Evolutionary conservation across 2,329 filamentous ascomycete genomes (phyloP).

Genomic region (Fusarium stilboides): DNA sequence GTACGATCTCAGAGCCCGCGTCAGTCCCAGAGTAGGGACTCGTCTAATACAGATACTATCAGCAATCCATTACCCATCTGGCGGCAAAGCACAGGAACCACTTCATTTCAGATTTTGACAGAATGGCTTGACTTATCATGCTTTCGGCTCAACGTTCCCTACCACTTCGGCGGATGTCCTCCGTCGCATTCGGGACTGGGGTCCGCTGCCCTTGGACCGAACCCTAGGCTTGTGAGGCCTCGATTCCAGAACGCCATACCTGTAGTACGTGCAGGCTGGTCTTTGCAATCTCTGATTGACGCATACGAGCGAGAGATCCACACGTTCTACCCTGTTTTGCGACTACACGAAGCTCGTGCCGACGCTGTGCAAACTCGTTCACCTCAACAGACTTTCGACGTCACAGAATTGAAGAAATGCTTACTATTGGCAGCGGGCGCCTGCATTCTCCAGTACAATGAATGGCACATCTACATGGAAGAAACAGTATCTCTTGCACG

Average conservation of each 20-base stretch:
- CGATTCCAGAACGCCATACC: neutral
- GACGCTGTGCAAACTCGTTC: neutral
- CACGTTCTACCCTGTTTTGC: constrained; percentile 2
- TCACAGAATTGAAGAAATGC: neutral
- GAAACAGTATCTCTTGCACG: neutral
- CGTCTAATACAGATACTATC: constrained; percentile 14
- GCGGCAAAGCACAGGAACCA: neutral
- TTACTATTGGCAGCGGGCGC: constrained; percentile 2
- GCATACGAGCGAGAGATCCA: constrained; percentile 13
- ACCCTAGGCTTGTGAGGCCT: neutral
- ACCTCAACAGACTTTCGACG: fast-evolving
- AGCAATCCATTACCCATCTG: constrained; percentile 5
- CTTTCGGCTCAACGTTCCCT: constrained; percentile 13
- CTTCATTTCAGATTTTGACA: constrained; percentile 9
- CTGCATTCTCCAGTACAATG: neutral
- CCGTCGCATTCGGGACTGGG: neutral
- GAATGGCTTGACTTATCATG: constrained; percentile 17
- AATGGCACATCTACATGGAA: neutral
- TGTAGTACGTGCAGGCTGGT: too few species aligned
- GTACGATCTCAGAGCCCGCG: constrained; percentile 8
- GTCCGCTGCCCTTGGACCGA: neutral
- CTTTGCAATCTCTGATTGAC: neutral
- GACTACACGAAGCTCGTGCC: neutral
- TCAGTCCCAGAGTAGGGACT: constrained; percentile 9
- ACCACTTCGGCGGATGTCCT: constrained; percentile 12